Base-by-base conservation (phyloP, 2,329 filamentous ascomycete genomes). In the Apiospora phragmitis region DNA sequence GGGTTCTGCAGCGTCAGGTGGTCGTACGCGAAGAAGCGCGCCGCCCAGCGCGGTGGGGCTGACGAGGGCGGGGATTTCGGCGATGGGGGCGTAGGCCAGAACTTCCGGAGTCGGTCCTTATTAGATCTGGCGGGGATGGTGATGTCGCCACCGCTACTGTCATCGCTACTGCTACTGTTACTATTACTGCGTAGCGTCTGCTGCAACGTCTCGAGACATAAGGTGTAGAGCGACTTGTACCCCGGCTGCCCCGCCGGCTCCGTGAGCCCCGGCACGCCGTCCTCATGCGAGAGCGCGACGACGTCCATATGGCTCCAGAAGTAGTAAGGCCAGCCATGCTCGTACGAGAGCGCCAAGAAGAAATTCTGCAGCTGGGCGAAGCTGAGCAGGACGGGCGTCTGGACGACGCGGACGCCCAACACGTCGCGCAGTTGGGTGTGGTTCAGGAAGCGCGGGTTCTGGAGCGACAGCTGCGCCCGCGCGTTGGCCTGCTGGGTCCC, bases 281-380 rank as follows among this genome's bases (percentile, higher is more conserved):
- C 75, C 70, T 87, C 85, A 70, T 82, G 83, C 0, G 82, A 80
- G 1, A 86, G 74, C 1, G 82, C 83, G 0, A 85, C 80, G 11
- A 88, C 83, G 73, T 89, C 87, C 83, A 87, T 87, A 76, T 89
- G 87, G n/a, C 81, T 83, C 85, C 86, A 89, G 75, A 87, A 89
- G 76, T 87, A 89, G 74, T 84, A 82, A 0, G 80, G 79, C 82
- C 85, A 88, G 6, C 80, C 73, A 14, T 82, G 74, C 49, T 81
- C 75, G 67, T 86, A 81, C 0, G 86, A 83, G 2, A 85, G 80
- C 68, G 81, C 81, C 26, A 88, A 78, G 75, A 83, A 87, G 76
- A 85, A 87, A 73, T 89, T 89, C 70, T 89, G 86, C 43, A 88
- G 79, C 76, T 90, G 87, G 1, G 87, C 82, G 74, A 89, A 89